A percentile compares a stretch with the other conserved stretches of the same genome.
Evolutionary conservation across 2,329 filamentous ascomycete species (phyloP).

Genomic region (Aureobasidium leucospermi): DNA sequence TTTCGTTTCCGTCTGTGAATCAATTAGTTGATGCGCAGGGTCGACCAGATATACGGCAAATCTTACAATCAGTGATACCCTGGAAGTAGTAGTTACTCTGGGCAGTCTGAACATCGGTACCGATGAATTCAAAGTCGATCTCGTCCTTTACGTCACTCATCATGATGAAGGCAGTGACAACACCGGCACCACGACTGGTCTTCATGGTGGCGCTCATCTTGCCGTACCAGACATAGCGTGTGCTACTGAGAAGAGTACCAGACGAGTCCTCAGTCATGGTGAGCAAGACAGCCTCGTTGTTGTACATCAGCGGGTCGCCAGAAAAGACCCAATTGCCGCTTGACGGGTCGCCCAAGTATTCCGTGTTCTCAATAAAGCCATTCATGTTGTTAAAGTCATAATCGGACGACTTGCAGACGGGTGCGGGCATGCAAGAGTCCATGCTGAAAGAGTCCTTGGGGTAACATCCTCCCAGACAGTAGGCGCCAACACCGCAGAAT

Average conservation of each 20-base stretch:
- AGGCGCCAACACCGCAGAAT: slow-evolving; percentile 82
- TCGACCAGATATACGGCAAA: background rate
- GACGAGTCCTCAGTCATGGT: slow-evolving; percentile 84
- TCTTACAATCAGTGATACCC: slow-evolving; percentile 82
- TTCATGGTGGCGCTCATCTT: slow-evolving; percentile 80
- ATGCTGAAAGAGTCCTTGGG: slow-evolving; percentile 74
- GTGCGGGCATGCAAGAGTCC: slow-evolving; percentile 76
- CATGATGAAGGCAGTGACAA: slow-evolving; percentile 95
- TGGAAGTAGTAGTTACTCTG: slow-evolving; percentile 98
- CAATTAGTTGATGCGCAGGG: slow-evolving; percentile 17
- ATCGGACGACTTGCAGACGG: slow-evolving; percentile 67
- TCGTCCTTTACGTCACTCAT: slow-evolving; percentile 95
- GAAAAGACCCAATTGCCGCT: slow-evolving; percentile 83
- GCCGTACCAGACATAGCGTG: slow-evolving; percentile 94
- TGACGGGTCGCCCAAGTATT: slow-evolving; percentile 78
- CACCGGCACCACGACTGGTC: slow-evolving; percentile 75
- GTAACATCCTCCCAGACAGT: slow-evolving; percentile 93
- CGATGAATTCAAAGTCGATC: slow-evolving; percentile 95
- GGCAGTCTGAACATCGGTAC: slow-evolving; percentile 64
- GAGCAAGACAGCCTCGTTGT: slow-evolving; percentile 62
- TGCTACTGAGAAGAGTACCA: slow-evolving; percentile 78
- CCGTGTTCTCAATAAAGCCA: slow-evolving; percentile 60
- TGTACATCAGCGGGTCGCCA: slow-evolving; percentile 62
- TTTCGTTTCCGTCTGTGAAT: slow-evolving; percentile 61
- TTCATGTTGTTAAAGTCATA: slow-evolving; percentile 69